These are phyloP conservation scores for Ilyonectria sp. DNA, from an alignment of 2,329 filamentous ascomycete species.

Conservation along the genomic window DNA sequence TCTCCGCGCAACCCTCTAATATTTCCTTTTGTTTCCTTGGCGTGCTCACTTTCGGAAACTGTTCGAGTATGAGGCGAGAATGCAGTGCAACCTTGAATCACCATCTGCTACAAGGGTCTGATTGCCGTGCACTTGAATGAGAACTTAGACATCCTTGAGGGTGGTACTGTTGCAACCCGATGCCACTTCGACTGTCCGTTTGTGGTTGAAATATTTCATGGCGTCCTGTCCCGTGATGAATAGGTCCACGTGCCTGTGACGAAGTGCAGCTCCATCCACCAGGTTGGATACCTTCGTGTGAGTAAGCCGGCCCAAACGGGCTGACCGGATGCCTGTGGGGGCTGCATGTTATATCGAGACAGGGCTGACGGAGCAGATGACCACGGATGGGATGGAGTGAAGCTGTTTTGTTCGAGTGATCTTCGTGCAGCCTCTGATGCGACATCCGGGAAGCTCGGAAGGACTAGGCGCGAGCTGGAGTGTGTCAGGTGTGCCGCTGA, in stretches of 20 bases:
- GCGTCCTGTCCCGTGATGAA: constrained; percentile 16
- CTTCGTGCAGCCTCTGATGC: constrained; percentile 6
- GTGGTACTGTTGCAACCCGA: constrained; percentile 1
- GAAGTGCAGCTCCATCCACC: constrained; percentile 13
- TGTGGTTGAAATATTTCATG: background rate
- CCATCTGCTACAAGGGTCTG: background rate
- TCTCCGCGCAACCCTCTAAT: background rate
- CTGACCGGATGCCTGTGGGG: constrained; percentile 4
- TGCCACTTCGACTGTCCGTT: background rate
- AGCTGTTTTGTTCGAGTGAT: background rate
- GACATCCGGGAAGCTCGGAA: constrained; percentile 25
- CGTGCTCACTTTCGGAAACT: background rate
- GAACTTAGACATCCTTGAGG: background rate
- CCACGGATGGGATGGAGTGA: constrained; percentile 9
- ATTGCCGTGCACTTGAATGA: background rate
- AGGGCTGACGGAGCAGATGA: constrained; percentile 30
- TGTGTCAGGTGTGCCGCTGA: constrained; percentile 2
- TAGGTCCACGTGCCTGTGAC: constrained; percentile 16
- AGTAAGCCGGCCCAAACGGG: background rate
- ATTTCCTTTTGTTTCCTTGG: background rate
- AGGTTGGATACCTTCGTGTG: constrained; percentile 9
- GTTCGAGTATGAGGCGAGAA: background rate
- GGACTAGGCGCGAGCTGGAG: background rate
- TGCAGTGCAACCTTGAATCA: constrained; percentile 14
- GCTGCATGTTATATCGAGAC: constrained; percentile 15